phyloP scores from a whole-genome alignment of 306 rosid species.

The Fragaria vesca region DNA sequence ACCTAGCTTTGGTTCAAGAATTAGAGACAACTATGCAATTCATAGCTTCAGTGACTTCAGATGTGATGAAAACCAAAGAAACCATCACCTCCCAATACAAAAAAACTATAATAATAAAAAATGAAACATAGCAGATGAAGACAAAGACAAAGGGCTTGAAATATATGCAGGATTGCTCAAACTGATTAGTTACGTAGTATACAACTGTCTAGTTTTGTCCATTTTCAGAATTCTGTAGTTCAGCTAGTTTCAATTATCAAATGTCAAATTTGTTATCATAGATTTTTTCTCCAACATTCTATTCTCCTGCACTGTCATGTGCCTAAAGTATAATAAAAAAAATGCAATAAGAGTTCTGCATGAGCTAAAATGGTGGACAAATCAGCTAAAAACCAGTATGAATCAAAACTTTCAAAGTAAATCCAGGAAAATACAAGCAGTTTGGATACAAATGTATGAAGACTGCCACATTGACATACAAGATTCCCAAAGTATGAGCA shows the following conservation, averaged over 20 bases:
- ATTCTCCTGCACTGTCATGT: background rate
- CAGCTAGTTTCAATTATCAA: background rate
- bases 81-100: background rate
- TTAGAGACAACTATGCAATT: background rate
- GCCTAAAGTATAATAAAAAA: background rate
- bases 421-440: background rate
- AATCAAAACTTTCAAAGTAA: background rate
- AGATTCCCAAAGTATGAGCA: constrained; percentile 8
- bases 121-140: background rate
- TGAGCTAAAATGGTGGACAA: background rate
- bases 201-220: constrained; percentile 3
- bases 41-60: background rate
- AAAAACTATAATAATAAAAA: background rate
- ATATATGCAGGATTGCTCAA: background rate
- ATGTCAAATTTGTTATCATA: background rate
- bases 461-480: background rate
- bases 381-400: background rate
- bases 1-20: background rate
- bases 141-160: background rate
- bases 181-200: background rate
- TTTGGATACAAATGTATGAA: background rate
- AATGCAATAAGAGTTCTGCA: background rate
- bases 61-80: background rate
- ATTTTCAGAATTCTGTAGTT: background rate
- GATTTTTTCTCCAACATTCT: background rate